phyloP scores from a whole-genome alignment of 2,329 filamentous ascomycete genomes.

The Aspergillus cejpii region DNA sequence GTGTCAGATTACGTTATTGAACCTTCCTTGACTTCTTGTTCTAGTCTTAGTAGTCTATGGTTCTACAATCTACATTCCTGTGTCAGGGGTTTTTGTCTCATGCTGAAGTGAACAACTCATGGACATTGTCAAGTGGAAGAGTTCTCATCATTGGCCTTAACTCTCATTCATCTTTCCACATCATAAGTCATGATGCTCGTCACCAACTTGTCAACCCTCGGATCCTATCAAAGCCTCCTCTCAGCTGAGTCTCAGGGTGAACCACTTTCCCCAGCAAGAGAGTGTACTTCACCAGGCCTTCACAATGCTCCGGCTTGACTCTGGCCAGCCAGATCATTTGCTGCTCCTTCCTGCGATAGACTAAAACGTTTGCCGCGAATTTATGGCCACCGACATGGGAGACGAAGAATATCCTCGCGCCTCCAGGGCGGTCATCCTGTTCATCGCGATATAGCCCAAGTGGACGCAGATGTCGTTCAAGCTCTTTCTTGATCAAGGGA shows the following conservation, averaged over 20 bases:
- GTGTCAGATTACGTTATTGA: no score
- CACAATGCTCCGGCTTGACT: constrained; percentile 76
- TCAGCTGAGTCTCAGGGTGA: constrained; percentile 71
- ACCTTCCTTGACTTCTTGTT: no score
- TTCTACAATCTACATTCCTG: no score
- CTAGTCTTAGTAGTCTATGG: no score
- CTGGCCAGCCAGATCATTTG: constrained; percentile 75
- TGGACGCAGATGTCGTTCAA: constrained; percentile 74
- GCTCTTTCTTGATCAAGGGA: constrained; percentile 69
- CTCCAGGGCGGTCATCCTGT: constrained; percentile 74
- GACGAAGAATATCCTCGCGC: constrained; percentile 86
- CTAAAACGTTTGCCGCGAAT: constrained; percentile 82
- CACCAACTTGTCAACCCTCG: constrained; percentile 63
- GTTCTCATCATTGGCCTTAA: background rate
- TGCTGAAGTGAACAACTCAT: no score
- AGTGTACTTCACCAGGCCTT: constrained; percentile 80
- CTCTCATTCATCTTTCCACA: no score
- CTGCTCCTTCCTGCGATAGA: constrained; percentile 58
- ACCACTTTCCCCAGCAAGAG: constrained; percentile 83
- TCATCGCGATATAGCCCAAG: constrained; percentile 73
- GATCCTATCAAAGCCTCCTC: constrained; percentile 74
- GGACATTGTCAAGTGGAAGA: background rate
- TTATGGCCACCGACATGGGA: constrained; percentile 91
- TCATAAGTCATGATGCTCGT: constrained; percentile 5
- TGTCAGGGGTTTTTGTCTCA: no score